phyloP scores from a whole-genome alignment of 2,329 filamentous ascomycete species.

The Talaromyces pinophilus region DNA sequence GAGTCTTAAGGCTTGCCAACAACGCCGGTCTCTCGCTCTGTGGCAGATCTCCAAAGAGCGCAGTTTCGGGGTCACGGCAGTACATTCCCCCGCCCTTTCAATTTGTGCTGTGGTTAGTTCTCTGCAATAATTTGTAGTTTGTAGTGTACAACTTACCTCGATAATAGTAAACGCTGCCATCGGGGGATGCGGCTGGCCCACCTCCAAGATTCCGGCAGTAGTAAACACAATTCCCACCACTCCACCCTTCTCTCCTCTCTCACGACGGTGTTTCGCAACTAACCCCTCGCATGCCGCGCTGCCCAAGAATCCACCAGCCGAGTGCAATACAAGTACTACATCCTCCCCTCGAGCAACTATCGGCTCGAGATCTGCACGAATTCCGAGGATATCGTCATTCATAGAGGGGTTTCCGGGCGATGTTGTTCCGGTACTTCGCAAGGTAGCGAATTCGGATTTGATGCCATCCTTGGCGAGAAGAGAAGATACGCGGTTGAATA shows the following conservation, averaged over 20 bases:
- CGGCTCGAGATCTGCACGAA: not conserved
- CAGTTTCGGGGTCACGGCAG: not conserved
- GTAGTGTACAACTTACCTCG: not conserved
- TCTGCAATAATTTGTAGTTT: not conserved
- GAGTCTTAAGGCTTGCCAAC: not conserved
- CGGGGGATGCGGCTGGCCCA: not conserved
- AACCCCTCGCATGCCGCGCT: conserved; percentile 77
- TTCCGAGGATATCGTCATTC: conserved; percentile 9
- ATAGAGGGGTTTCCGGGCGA: conserved; percentile 14
- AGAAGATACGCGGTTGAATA: conserved; percentile 1
- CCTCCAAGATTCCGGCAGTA: not conserved
- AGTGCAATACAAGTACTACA: conserved; percentile 15
- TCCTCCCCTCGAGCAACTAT: not conserved
- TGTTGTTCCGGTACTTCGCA: conserved; percentile 12
- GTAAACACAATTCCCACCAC: conserved; percentile 17
- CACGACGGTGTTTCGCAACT: conserved; percentile 59
- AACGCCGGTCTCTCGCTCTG: not conserved
- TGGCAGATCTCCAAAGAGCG: conserved; percentile 4
- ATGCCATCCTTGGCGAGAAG: conserved; percentile 1
- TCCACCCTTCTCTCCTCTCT: not conserved
- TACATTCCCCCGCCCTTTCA: not conserved
- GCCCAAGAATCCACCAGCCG: conserved; percentile 71
- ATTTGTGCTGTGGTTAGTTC: not conserved
- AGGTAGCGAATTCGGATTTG: not conserved
- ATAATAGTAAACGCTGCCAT: conserved; percentile 12